Conservation (phyloP, 306 rosid genomes). For the Abrus precatorius region DNA sequence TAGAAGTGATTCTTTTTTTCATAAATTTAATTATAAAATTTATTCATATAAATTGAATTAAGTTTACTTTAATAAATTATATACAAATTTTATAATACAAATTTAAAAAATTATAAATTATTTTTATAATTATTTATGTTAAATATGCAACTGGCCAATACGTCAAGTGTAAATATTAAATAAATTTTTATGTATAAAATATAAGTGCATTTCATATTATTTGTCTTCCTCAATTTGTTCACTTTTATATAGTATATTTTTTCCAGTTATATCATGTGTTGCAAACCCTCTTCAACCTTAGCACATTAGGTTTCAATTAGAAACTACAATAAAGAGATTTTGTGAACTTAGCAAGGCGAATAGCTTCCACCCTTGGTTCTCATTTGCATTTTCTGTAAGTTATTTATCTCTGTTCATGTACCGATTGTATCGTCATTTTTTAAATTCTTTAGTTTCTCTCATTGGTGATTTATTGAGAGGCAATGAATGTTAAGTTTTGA, state of each 20-base stretch:
- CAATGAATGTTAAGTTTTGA: background rate
- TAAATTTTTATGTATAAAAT: background rate
- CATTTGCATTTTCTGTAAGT: constrained; percentile 12
- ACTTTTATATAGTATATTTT: background rate
- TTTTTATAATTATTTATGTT: too few species aligned
- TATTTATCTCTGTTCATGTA: background rate
- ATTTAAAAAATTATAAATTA: too few species aligned
- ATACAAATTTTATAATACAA: too few species aligned
- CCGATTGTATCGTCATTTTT: background rate
- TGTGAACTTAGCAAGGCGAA: background rate
- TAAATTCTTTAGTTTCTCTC: constrained; percentile 5
- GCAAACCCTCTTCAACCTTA: constrained; percentile 60
- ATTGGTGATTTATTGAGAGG: background rate
- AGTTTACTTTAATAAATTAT: too few species aligned
- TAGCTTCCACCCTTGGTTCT: background rate
- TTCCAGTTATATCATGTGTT: background rate
- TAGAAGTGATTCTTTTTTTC: too few species aligned
- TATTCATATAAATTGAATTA: too few species aligned
- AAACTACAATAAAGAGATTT: background rate
- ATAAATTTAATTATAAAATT: too few species aligned
- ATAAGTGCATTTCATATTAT: background rate
- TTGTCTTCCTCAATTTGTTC: background rate
- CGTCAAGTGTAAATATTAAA: too few species aligned
- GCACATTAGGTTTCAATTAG: constrained; percentile 1
- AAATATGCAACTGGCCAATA: too few species aligned